A percentile compares a stretch with the other conserved stretches of the same genome.
Evolutionary conservation across 441 rosid genomes (phyloP).

Genomic region (Manihot esculenta): DNA sequence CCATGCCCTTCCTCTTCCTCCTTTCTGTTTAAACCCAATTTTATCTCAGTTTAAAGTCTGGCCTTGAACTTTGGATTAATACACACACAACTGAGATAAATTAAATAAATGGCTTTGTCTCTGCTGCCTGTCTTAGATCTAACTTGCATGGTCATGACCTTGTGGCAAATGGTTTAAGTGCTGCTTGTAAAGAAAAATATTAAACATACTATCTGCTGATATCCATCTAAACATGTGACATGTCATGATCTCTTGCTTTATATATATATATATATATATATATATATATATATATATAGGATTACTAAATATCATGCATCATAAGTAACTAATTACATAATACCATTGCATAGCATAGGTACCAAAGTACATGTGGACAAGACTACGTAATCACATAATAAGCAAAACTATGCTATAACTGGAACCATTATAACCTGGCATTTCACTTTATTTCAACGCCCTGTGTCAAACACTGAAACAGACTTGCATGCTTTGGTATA

Average conservation of each 20-base stretch:
- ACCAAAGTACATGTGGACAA: not conserved
- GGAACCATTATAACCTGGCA: not conserved
- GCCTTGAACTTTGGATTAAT: not conserved
- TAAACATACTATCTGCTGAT: not conserved
- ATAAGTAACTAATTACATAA: not conserved
- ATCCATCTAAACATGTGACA: not conserved
- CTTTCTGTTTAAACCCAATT: too few species aligned
- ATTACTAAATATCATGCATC: not conserved
- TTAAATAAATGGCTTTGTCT: not conserved
- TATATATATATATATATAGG: not conserved
- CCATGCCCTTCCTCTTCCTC: too few species aligned
- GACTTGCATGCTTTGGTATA: not conserved
- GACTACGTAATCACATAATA: not conserved
- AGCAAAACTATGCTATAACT: not conserved
- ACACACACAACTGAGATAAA: not conserved
- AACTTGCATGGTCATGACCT: not conserved
- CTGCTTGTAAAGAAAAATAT: not conserved
- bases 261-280: not conserved
- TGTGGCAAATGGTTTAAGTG: not conserved
- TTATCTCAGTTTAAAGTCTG: too few species aligned
- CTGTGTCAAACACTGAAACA: not conserved
- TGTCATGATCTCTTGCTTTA: conserved; percentile 1
- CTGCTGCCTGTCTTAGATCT: not conserved
- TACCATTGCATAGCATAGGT: not conserved
- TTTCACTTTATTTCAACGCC: not conserved